Conservation (phyloP, 371 early-diverging fungal genomes). For the Choanephora cucurbitarum region DNA sequence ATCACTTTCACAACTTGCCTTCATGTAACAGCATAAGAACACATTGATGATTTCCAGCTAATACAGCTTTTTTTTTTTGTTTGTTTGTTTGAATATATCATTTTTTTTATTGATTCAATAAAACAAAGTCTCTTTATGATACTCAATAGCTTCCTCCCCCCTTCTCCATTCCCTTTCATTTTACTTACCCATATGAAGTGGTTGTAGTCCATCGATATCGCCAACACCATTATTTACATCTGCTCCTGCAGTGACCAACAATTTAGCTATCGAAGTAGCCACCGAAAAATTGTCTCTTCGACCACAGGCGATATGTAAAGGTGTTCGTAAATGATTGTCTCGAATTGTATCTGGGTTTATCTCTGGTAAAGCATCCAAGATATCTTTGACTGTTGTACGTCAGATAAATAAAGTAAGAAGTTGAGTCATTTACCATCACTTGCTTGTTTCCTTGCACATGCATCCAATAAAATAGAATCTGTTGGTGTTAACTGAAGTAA, state of each 20-base stretch:
- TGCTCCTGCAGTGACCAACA: slow-evolving; percentile 39
- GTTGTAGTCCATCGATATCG: slow-evolving; percentile 48
- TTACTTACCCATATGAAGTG: slow-evolving; percentile 50
- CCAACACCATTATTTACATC: slow-evolving; percentile 56
- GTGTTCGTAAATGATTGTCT: slow-evolving; percentile 45
- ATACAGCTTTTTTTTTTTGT: slow-evolving; percentile 33
- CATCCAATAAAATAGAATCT: slow-evolving; percentile 37
- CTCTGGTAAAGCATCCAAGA: slow-evolving; percentile 31
- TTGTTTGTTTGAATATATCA: too few species aligned
- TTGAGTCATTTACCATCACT: slow-evolving; percentile 29
- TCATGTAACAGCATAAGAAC: slow-evolving; percentile 46
- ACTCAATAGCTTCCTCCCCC: too few species aligned
- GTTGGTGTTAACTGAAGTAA: slow-evolving; percentile 33
- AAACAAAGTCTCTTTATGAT: too few species aligned
- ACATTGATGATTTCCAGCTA: slow-evolving; percentile 49
- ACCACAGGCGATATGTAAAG: slow-evolving; percentile 50
- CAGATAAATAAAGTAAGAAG: background rate
- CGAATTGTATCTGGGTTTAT: slow-evolving; percentile 48
- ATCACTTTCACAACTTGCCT: slow-evolving; percentile 29
- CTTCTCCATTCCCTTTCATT: background rate
- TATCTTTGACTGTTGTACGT: slow-evolving; percentile 27
- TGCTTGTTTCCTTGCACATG: slow-evolving; percentile 37
- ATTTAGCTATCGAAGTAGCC: slow-evolving; percentile 38
- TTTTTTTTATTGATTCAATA: background rate
- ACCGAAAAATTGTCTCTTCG: slow-evolving; percentile 38